Conservation (phyloP, 2,329 filamentous ascomycete species). For the Samsoniella hepiali region DNA sequence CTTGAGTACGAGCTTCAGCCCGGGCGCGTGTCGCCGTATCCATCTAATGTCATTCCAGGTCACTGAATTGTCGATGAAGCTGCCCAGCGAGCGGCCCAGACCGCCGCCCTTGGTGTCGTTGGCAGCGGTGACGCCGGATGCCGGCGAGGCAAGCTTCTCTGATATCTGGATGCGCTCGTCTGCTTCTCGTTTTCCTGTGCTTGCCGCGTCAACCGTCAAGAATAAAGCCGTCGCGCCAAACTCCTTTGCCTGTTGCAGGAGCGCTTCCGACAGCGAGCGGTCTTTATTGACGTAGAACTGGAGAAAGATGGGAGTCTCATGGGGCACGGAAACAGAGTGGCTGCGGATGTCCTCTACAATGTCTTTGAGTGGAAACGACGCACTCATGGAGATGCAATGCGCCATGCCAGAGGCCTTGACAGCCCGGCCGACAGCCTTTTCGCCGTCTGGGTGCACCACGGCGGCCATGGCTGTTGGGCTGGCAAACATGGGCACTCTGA, state of each 20-base stretch:
- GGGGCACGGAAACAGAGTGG: conserved; percentile 7
- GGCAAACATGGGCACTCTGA: conserved; percentile 58
- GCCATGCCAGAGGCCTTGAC: conserved; percentile 51
- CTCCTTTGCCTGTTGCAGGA: conserved; percentile 45
- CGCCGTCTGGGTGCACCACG: conserved; percentile 62
- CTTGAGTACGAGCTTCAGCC: conserved; percentile 61
- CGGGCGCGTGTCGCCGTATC: conserved; percentile 47
- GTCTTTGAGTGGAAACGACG: conserved; percentile 55
- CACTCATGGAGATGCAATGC: conserved; percentile 60
- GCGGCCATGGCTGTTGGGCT: conserved; percentile 63
- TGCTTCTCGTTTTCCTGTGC: conserved; percentile 53
- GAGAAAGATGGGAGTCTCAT: conserved; percentile 45
- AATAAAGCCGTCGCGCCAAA: conserved; percentile 52
- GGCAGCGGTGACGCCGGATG: conserved; percentile 46
- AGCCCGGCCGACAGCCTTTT: conserved; percentile 54
- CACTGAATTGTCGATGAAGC: conserved; percentile 55
- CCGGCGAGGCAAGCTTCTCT: conserved; percentile 44
- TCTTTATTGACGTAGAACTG: conserved; percentile 62
- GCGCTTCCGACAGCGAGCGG: conserved; percentile 45
- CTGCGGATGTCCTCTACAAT: conserved; percentile 35
- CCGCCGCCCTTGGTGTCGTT: conserved; percentile 55
- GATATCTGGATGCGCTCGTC: conserved; percentile 47
- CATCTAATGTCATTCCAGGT: conserved; percentile 69
- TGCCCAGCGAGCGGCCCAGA: conserved; percentile 52
- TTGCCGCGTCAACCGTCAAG: conserved; percentile 57